These are phyloP conservation scores for Chaetomiaceae sp. DNA, from an alignment of 2,329 filamentous ascomycete species.

Conservation along the genomic window DNA sequence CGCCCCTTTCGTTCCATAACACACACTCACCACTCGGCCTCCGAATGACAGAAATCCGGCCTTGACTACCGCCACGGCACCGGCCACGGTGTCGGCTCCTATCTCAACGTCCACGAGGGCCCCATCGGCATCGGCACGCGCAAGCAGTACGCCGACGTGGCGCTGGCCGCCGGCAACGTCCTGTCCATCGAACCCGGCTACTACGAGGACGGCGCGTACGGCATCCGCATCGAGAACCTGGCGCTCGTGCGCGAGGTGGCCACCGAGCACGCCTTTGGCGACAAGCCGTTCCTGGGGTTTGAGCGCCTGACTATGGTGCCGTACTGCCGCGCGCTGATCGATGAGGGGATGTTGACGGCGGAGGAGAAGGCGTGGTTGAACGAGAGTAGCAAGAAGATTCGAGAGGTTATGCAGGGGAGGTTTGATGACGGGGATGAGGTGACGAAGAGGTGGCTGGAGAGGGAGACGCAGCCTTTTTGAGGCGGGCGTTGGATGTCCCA, in stretches of 20 bases:
- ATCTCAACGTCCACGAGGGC: constrained; percentile 93
- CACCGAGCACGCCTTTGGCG: constrained; percentile 81
- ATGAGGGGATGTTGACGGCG: constrained; percentile 62
- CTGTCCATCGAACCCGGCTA: constrained; percentile 95
- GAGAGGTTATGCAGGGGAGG: constrained; percentile 70
- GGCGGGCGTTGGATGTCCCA: not conserved
- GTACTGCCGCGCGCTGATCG: constrained; percentile 83
- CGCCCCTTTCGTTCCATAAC: not conserved
- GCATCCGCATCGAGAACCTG: constrained; percentile 94
- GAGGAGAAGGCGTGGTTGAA: constrained; percentile 84
- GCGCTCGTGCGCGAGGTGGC: constrained; percentile 84
- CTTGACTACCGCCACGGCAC: constrained; percentile 95
- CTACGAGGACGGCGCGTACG: constrained; percentile 92
- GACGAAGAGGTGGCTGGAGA: constrained; percentile 73
- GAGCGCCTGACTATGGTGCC: constrained; percentile 97
- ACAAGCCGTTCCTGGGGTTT: constrained; percentile 90
- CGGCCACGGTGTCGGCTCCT: constrained; percentile 91
- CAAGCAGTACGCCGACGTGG: constrained; percentile 84
- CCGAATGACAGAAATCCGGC: constrained; percentile 63
- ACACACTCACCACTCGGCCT: constrained; percentile 15
- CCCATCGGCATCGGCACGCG: constrained; percentile 94
- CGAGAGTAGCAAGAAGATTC: constrained; percentile 72
- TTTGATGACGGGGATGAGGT: constrained; percentile 71
- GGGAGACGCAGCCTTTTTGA: constrained; percentile 68
- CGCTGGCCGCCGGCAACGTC: constrained; percentile 86